Percentiles rank a stretch among this genome's conserved stretches.
phyloP scores from a whole-genome alignment of 345 rosid genomes.

The Pseudoturritis turrita region DNA sequence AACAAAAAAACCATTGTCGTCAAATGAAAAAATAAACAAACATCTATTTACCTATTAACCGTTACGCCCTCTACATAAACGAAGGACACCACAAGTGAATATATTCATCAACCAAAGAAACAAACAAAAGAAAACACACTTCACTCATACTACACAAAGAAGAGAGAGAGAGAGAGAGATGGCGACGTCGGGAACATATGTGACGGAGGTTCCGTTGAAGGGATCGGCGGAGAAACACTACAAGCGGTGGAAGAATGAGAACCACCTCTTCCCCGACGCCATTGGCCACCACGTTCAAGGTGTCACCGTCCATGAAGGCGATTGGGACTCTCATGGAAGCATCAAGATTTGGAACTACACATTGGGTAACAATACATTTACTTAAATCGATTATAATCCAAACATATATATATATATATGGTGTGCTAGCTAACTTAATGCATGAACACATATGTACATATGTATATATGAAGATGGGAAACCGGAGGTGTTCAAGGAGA shows the following conservation, averaged over 20 bases:
- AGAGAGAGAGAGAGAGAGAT: background rate
- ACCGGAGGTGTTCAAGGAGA: constrained; percentile 28
- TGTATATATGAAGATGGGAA: constrained; percentile 31
- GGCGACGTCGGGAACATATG: constrained; percentile 35
- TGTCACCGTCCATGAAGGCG: constrained; percentile 32
- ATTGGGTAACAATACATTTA: constrained; percentile 9
- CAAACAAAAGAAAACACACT: background rate
- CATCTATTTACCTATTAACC: background rate
- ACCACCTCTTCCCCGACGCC: constrained; percentile 32
- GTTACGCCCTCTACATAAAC: constrained; percentile 17
- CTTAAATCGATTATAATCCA: too few species aligned
- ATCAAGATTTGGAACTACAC: constrained; percentile 34
- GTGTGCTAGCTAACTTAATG: constrained; percentile 6
- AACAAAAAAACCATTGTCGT: too few species aligned
- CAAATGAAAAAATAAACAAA: too few species aligned
- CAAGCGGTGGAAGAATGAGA: constrained; percentile 28
- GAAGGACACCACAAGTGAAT: background rate
- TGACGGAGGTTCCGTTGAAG: constrained; percentile 31
- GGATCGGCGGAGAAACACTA: constrained; percentile 37
- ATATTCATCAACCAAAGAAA: constrained; percentile 6
- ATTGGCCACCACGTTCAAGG: constrained; percentile 28
- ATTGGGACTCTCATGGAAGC: constrained; percentile 36
- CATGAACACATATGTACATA: background rate
- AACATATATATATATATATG: too few species aligned
- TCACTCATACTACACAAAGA: background rate